These are phyloP conservation scores for Entoloma clypeatum DNA, from an alignment of 1,284 basidiomycete genomes.

Conservation along the genomic window DNA sequence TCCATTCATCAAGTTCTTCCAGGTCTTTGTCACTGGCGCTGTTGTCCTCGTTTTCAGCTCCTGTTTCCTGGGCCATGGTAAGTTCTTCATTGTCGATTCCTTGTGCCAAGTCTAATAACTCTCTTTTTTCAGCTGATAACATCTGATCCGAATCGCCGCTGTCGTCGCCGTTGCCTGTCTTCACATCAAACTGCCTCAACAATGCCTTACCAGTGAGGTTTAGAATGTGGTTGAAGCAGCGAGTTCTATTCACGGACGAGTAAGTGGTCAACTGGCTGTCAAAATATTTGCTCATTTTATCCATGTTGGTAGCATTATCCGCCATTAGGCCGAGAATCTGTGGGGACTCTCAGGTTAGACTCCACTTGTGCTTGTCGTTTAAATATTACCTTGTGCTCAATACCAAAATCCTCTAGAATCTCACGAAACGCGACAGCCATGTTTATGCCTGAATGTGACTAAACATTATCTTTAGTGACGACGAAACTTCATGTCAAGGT, in stretches of 20 bases:
- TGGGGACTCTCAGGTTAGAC: not conserved
- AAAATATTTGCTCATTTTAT: constrained; percentile 29
- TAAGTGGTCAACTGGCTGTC: constrained; percentile 19
- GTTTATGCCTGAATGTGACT: constrained; percentile 19
- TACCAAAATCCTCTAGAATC: constrained; percentile 19
- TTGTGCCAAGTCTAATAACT: not conserved
- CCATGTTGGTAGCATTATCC: constrained; percentile 31
- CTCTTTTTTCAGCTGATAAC: too few relatives aligned
- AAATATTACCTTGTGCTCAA: constrained; percentile 23
- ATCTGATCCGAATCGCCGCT: constrained; percentile 5
- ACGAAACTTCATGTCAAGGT: too few relatives aligned
- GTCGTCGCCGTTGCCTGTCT: constrained; percentile 1
- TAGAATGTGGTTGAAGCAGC: constrained; percentile 33
- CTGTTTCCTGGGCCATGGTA: constrained; percentile 1
- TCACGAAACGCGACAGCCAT: constrained; percentile 18
- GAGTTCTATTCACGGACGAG: constrained; percentile 18
- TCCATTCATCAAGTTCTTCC: constrained; percentile 9
- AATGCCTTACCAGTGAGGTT: constrained; percentile 30
- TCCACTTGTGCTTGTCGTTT: not conserved
- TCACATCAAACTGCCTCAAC: constrained; percentile 26
- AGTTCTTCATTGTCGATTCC: constrained; percentile 7
- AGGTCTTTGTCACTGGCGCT: constrained; percentile 3
- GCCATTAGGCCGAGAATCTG: constrained; percentile 27
- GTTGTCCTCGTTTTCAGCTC: constrained; percentile 7
- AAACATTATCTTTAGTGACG: not conserved